Conservation (phyloP, 768 basidiomycete species). For the Russula sp. region DNA sequence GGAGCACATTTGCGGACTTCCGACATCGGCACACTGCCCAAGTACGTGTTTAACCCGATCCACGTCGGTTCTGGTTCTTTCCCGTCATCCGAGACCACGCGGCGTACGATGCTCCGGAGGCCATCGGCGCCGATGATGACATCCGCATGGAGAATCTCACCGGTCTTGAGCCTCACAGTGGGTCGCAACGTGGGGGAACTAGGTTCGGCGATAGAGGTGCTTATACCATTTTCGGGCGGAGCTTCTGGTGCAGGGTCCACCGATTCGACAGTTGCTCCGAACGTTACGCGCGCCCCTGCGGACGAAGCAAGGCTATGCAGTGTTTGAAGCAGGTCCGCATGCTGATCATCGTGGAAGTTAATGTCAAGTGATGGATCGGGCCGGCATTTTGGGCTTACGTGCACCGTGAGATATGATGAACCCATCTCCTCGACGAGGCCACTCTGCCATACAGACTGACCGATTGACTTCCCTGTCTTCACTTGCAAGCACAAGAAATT, state of each 20-base stretch:
- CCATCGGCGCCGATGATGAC: constrained; percentile 30
- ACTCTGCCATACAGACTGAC: constrained; percentile 17
- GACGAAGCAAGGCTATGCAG: constrained; percentile 18
- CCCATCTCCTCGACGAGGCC: constrained; percentile 21
- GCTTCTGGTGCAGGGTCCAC: constrained; percentile 13
- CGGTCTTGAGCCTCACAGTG: constrained; percentile 24
- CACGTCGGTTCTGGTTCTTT: constrained; percentile 22
- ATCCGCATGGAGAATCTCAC: constrained; percentile 27
- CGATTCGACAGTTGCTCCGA: constrained; percentile 15
- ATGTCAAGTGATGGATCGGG: background rate
- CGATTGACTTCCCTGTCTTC: constrained; percentile 17
- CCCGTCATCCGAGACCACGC: constrained; percentile 31
- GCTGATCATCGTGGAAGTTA: constrained; percentile 15
- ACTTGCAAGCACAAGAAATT: constrained; percentile 14
- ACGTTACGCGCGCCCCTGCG: constrained; percentile 19
- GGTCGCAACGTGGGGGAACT: constrained; percentile 17
- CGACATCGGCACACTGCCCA: constrained; percentile 15
- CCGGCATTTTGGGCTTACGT: constrained; percentile 12
- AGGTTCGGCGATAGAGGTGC: constrained; percentile 9
- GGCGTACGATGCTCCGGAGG: constrained; percentile 24
- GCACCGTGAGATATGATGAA: constrained; percentile 19
- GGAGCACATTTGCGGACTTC: constrained; percentile 13
- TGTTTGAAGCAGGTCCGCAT: constrained; percentile 19
- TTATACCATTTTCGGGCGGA: background rate
- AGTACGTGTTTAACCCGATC: constrained; percentile 27